Evolutionary conservation across 768 basidiomycete species (phyloP), one percentile per base, ranked within the genome.

Genomic region (Agaricus sinodeliciosus): DNA sequence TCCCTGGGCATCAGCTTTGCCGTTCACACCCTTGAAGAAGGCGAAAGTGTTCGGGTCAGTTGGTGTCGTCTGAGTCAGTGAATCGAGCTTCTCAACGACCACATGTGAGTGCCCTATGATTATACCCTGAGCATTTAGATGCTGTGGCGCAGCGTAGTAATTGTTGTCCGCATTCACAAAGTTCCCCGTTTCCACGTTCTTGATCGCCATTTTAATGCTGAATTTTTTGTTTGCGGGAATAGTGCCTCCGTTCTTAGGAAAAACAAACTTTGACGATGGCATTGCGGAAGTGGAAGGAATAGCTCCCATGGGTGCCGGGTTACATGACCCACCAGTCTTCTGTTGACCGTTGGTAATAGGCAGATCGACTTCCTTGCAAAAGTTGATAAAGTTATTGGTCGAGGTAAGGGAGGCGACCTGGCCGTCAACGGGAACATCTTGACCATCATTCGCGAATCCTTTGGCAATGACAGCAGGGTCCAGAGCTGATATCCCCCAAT

Each of bases 311-410:
- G 79, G 77, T 7, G 76, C 75, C 9, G 79, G 75, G 67, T 85
- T 85, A 67, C 82, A 79, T 47, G 80, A 84, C 36, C 78, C 79
- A 44, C 67, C 69, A 13, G 64, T 61, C 52, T 78, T 71, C 58
- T 77, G 80, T 56, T 72, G 62, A 35, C 81, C 82, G 65, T 84
- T 71, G 49, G 82, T 82, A 59, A 83, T 66, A 9, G 79, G 77
- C 36, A 75, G 67, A 54, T 75, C 67, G 50, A 69, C 67, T 9
- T 71, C 74, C 49, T 70, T 61, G 62, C 80, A 83, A 60, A 76
- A 76, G 72, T 81, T 79, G 70, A 80, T 78, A 63, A 81, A 85
- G 71, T 85, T 85, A 69, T 85, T 83, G 25, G 67, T 69, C n/a
- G 78, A 79, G 1, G 79, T 79, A 44, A 76, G 63, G 2, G 78